phyloP scores from a whole-genome alignment of 2,329 filamentous ascomycete genomes.

The Fusarium sp. region DNA sequence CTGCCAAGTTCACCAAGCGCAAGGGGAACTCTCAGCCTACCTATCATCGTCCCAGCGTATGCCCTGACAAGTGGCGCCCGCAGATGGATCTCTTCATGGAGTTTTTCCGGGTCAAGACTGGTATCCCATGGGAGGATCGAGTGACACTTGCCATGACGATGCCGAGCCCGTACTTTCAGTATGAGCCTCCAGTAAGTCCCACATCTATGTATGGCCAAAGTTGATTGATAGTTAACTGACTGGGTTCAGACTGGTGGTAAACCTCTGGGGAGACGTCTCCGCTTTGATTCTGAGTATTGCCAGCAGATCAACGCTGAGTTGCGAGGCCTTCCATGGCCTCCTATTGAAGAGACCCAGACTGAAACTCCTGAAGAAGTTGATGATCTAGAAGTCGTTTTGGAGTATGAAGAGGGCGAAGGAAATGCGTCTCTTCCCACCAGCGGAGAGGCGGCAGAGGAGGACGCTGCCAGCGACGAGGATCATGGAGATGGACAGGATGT shows the following conservation, averaged over 20 bases:
- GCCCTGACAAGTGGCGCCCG: slow-evolving; percentile 52
- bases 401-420: neutral
- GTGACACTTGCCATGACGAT: slow-evolving; percentile 51
- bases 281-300: slow-evolving; percentile 50
- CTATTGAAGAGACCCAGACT: slow-evolving; percentile 11
- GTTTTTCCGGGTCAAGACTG: slow-evolving; percentile 70
- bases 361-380: neutral
- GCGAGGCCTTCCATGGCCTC: slow-evolving; percentile 45
- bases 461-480: neutral
- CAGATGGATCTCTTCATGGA: slow-evolving; percentile 65
- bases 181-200: slow-evolving; percentile 59
- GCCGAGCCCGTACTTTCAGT: slow-evolving; percentile 54
- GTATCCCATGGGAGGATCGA: slow-evolving; percentile 70
- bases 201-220: neutral
- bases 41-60: slow-evolving; percentile 54
- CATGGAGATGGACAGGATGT: neutral
- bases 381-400: neutral
- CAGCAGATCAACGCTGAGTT: slow-evolving; percentile 50
- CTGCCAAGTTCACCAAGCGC: slow-evolving; percentile 62
- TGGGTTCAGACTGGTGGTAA: slow-evolving; percentile 50
- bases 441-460: neutral
- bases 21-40: slow-evolving; percentile 52
- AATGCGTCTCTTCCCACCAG: neutral
- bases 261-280: slow-evolving; percentile 51
- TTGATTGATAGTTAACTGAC: slow-evolving; percentile 2